These are phyloP conservation scores for Lentinula guzmanii DNA, from an alignment of 768 basidiomycete species.

Conservation along the genomic window DNA sequence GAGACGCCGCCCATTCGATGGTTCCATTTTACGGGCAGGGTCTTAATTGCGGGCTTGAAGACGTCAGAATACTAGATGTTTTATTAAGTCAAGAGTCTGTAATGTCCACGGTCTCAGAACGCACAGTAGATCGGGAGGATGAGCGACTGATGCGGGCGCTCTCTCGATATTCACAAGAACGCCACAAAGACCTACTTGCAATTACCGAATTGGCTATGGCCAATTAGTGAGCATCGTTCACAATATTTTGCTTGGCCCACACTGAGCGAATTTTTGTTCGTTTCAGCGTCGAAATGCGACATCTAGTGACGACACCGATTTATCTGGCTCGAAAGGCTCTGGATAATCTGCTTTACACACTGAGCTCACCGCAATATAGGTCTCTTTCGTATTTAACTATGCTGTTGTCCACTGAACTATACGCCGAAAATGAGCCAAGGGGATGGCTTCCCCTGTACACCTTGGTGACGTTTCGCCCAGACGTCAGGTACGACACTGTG, in stretches of 20 bases:
- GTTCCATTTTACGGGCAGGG: conserved; percentile 99
- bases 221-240: conserved; percentile 72
- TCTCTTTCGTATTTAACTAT: conserved; percentile 42
- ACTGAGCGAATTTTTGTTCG: conserved; percentile 16
- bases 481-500: conserved; percentile 85
- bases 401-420: conserved; percentile 44
- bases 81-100: conserved; percentile 71
- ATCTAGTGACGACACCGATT: conserved; percentile 75
- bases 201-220: conserved; percentile 92
- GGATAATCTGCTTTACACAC: conserved; percentile 66
- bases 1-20: conserved; percentile 97
- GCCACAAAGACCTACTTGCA: conserved; percentile 85
- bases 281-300: conserved; percentile 87
- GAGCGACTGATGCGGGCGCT: conserved; percentile 60
- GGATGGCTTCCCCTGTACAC: conserved; percentile 95
- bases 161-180: conserved; percentile 68
- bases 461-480: conserved; percentile 97
- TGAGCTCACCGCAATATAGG: conserved; percentile 46
- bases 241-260: conserved; percentile 13
- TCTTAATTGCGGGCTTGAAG: conserved; percentile 95
- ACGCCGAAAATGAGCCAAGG: conserved; percentile 49
- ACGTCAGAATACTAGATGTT: conserved; percentile 83
- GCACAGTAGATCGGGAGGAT: conserved; percentile 37
- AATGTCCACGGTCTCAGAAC: conserved; percentile 33
- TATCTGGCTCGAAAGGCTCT: conserved; percentile 77